Percentiles rank a stretch among this genome's conserved stretches.
phyloP scores from a whole-genome alignment of 2,329 filamentous ascomycete genomes.

The Sclerotinia sclerotiorum region DNA sequence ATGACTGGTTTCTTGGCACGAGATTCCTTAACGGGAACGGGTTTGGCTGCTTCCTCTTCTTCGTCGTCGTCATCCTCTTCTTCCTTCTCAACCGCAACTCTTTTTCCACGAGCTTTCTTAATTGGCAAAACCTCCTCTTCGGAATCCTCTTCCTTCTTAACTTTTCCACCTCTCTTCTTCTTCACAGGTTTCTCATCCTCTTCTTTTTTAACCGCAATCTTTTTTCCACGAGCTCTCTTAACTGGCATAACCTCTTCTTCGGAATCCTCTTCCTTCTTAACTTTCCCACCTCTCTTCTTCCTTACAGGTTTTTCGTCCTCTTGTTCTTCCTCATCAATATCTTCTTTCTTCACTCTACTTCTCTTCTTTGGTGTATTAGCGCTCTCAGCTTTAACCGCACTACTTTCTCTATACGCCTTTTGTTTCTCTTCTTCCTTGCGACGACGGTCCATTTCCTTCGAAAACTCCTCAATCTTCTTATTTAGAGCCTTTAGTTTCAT shows the following conservation, averaged over 20 bases:
- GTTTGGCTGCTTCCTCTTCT: neutral
- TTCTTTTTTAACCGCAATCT: slow-evolving; percentile 8
- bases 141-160: slow-evolving; percentile 23
- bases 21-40: neutral
- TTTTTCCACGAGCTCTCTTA: slow-evolving; percentile 33
- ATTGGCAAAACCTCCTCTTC: slow-evolving; percentile 34
- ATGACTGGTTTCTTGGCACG: neutral
- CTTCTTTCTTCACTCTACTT: slow-evolving; percentile 16
- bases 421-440: slow-evolving; percentile 14
- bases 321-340: slow-evolving; percentile 24
- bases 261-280: slow-evolving; percentile 20
- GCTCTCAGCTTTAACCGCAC: neutral
- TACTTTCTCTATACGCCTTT: neutral
- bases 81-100: slow-evolving; percentile 16
- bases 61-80: slow-evolving; percentile 5
- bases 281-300: slow-evolving; percentile 14
- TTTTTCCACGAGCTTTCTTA: slow-evolving; percentile 34
- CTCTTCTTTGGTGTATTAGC: slow-evolving; percentile 30
- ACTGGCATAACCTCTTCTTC: slow-evolving; percentile 34
- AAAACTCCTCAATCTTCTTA: slow-evolving; percentile 28
- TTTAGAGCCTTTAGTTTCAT: slow-evolving; percentile 39
- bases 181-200: neutral
- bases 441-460: slow-evolving; percentile 3
- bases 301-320: slow-evolving; percentile 19
- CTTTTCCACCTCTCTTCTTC: too few species aligned